Percentiles rank a stretch among this genome's conserved stretches.
Evolutionary conservation across 2,329 filamentous ascomycete species (phyloP).

Genomic region (Hypomyces perniciosus): DNA sequence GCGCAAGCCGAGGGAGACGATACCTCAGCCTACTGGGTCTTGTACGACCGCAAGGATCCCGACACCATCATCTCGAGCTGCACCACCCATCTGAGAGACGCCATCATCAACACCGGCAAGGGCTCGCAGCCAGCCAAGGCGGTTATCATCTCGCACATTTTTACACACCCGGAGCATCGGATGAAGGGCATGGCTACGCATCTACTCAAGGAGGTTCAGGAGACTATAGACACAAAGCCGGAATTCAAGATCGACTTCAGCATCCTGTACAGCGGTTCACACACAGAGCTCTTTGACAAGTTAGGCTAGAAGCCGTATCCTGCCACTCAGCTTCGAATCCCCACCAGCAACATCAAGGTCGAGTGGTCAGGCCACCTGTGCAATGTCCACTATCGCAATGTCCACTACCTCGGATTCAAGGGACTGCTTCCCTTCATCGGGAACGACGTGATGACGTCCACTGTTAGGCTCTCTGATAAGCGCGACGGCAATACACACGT

Average conservation of each 20-base stretch:
- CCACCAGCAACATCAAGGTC: conserved; percentile 17
- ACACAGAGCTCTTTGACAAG: conserved; percentile 26
- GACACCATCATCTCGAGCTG: conserved; percentile 30
- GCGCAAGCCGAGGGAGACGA: no score
- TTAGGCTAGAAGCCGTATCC: conserved; percentile 30
- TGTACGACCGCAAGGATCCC: conserved; percentile 23
- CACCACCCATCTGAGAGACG: conserved; percentile 22
- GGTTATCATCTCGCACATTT: conserved; percentile 30
- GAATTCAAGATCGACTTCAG: conserved; percentile 25
- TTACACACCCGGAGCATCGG: conserved; percentile 30
- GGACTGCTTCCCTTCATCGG: not conserved
- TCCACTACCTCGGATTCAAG: no score
- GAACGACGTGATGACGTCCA: conserved; percentile 22
- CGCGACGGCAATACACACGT: conserved; percentile 25
- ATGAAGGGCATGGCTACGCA: conserved; percentile 29
- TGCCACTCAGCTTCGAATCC: conserved; percentile 28
- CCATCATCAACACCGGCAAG: conserved; percentile 13
- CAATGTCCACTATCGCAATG: no score
- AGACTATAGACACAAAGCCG: conserved; percentile 25
- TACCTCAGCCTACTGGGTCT: conserved; percentile 19
- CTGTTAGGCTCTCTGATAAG: conserved; percentile 18
- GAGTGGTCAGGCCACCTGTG: not conserved
- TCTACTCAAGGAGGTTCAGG: conserved; percentile 28
- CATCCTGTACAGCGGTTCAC: conserved; percentile 30
- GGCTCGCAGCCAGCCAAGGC: conserved; percentile 22